Evolutionary conservation across 1,284 basidiomycete genomes (phyloP), one percentile per base, ranked within the genome.

Genomic region (Pyrrhoderma lamaoense): DNA sequence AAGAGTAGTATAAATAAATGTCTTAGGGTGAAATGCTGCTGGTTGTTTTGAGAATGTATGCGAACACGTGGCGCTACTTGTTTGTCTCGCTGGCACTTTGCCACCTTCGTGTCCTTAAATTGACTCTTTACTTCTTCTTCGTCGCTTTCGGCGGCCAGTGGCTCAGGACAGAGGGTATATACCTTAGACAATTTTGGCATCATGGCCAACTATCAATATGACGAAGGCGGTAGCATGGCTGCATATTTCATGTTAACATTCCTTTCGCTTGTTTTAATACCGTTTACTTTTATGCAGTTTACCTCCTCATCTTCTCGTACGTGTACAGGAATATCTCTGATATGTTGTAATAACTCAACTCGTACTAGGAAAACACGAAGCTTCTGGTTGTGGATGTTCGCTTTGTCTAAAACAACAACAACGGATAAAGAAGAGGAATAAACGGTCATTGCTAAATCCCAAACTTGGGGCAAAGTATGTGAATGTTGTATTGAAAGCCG

Each of bases 191-290:
- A 18, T 7, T 8, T 16, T 18, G 23, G 22, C 38, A 43, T 19
- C 8, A 88, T 88, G 85, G 84, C 83, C 58, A 77, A 82, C 61
- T 89, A 89, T 69, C 74, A 80, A 67, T 94, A 94, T 68, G 92
- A 94, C 69, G 90, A 93, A 70, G 79, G 80, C 47, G 91, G 92
- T 58, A 84, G 82, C 59, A 86, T 94, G 79, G 90, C 91, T 61
- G 79, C 85, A 27, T 94, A 92, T 71, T 94, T 94, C 68, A 70
- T 91, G 56, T 80, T 94, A 53, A 90, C 90, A 7, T 85, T 93
- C 65, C 81, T 95, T 58, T 80, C 81, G 49, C 74, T 94, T 58
- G 64, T 91, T 51, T 80, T 95, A 53, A 66, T 91, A 42, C 92
- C 92, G 0, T 65, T 85, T 56, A 87, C 90, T 0, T 62, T 88